Base-by-base conservation (phyloP, 345 rosid genomes). In the Sonneratia alba region DNA sequence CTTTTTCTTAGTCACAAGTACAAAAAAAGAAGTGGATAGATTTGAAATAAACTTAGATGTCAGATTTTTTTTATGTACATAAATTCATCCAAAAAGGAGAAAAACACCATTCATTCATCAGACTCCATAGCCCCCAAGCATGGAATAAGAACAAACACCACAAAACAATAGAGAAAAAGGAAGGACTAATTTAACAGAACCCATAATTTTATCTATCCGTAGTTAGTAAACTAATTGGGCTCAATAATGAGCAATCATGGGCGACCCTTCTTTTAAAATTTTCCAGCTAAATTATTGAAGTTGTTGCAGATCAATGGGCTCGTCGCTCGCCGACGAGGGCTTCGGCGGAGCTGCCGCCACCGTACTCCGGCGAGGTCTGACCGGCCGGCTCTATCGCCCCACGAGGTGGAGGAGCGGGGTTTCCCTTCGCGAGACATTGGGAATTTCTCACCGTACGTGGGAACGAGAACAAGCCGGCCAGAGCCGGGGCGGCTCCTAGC, bases 351-450 rank as follows among this genome's bases (percentile, higher is more conserved):
- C 24, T n/a, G 70, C 51, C 18, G 7, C 70, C 32, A 16, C 1
- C 49, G 53, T 27, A 43, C 45, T 42, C 70, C 74, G 69, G 76
- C 40, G 69, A 69, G 66, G 15, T 7, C 45, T 32, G 57, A n/a
- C 56, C 51, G 61, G 8, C 6, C 68, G 67, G 43, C 72, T 73
- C 75, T 27, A 27, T 27, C 32, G 1, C 76, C 68, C 71, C 68
- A 49, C 77, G 67, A 55, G 69, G 12, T 12, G 34, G 16, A 36
- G 34, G 32, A 27, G 32, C 32, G 32, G 32, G 32, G 32, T 27
- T 27, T 27, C 32, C 32, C 32, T 57, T 47, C 76, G 55, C 3
- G 27, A 4, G 21, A 24, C 32, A 14, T 14, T 59, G 56, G 0
- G 55, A 49, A 15, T 49, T 49, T 49, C 14, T 49, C 55, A 5